Conservation (phyloP, 257 asterid species). For the Thymus mandschuricus region DNA sequence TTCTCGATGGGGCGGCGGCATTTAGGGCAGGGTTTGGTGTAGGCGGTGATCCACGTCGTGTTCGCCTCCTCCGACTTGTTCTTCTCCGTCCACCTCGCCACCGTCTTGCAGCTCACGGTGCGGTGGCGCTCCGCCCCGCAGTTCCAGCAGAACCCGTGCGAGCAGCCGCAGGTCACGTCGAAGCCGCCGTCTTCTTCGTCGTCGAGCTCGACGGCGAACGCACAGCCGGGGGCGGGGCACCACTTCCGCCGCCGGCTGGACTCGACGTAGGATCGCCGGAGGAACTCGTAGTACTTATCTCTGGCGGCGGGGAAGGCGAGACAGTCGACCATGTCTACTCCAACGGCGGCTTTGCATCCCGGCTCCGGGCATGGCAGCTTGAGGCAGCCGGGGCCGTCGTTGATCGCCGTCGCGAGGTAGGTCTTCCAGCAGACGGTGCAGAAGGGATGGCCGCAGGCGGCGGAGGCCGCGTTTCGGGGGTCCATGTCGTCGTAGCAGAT, state of each 20-base stretch:
- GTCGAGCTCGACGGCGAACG: conserved; percentile 25
- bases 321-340: conserved; percentile 21
- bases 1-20: conserved; percentile 1
- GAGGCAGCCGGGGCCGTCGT: conserved; percentile 47
- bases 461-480: background rate
- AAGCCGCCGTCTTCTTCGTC: background rate
- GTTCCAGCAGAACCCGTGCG: conserved; percentile 37
- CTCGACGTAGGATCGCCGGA: conserved; percentile 32
- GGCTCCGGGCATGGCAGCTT: conserved; percentile 43
- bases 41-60: conserved; percentile 32
- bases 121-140: conserved; percentile 48
- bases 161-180: conserved; percentile 42
- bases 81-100: conserved; percentile 40
- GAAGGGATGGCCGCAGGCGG: conserved; percentile 43
- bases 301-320: conserved; percentile 12
- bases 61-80: conserved; percentile 31
- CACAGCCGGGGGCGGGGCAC: conserved; percentile 56
- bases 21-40: conserved; percentile 38
- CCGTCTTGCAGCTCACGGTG: conserved; percentile 41
- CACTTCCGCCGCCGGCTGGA: conserved; percentile 14
- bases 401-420: conserved; percentile 32
- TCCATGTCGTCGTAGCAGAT: conserved; percentile 28
- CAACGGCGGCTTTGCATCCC: conserved; percentile 8
- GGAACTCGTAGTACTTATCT: conserved; percentile 19
- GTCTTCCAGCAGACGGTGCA: conserved; percentile 32